These are phyloP conservation scores for Boletus reticuloceps DNA, from an alignment of 768 basidiomycete genomes.

Conservation along the genomic window DNA sequence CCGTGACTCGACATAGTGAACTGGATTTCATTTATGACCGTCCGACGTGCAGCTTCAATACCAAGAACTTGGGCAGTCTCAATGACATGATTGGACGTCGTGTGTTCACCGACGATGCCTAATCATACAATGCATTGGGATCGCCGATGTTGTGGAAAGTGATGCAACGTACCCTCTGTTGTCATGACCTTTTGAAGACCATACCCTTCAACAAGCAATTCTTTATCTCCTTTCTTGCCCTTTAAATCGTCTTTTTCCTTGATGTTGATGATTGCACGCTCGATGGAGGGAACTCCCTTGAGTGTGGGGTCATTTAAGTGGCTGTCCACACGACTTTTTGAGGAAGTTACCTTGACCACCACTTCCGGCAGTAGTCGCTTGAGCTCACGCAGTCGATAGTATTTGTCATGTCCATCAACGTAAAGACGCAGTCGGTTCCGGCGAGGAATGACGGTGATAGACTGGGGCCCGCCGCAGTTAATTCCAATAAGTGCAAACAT, in stretches of 20 bases:
- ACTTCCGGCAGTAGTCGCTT: conserved; percentile 82
- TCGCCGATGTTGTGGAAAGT: neutral
- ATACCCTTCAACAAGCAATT: conserved; percentile 95
- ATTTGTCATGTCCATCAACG: conserved; percentile 74
- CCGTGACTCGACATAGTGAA: conserved; percentile 97
- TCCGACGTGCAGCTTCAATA: conserved; percentile 92
- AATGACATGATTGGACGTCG: conserved; percentile 96
- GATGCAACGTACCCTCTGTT: conserved; percentile 69
- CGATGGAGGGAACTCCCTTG: conserved; percentile 82
- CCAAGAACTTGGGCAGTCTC: conserved; percentile 95
- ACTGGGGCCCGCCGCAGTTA: conserved; percentile 38
- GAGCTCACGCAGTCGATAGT: conserved; percentile 80
- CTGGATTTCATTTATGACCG: conserved; percentile 96
- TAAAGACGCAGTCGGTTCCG: conserved; percentile 78
- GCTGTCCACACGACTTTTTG: neutral
- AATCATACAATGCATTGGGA: neutral
- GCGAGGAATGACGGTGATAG: conserved; percentile 73
- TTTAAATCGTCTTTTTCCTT: conserved; percentile 80
- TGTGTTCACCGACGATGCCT: conserved; percentile 92
- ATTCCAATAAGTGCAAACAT: neutral
- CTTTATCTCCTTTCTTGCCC: conserved; percentile 86
- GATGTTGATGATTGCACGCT: conserved; percentile 94
- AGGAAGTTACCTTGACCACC: conserved; percentile 74
- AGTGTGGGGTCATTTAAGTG: neutral
- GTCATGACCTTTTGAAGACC: conserved; percentile 96